phyloP scores from a whole-genome alignment of 2,329 filamentous ascomycete species.

The Apiospora aurea region DNA sequence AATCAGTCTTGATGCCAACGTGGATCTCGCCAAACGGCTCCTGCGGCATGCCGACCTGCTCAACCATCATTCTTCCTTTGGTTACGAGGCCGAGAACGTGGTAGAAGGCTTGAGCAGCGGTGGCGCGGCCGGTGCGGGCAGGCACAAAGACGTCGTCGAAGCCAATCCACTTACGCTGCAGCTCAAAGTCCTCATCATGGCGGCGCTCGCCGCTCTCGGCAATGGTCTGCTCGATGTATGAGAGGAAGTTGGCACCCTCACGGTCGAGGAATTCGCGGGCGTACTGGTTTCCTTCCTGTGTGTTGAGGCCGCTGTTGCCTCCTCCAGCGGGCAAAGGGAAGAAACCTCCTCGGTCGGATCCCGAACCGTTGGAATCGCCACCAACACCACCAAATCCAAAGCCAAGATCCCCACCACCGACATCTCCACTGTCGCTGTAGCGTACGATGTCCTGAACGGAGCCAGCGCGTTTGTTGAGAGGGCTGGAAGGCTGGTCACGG shows the following conservation, averaged over 20 bases:
- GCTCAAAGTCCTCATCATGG: constrained; percentile 40
- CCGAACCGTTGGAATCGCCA: constrained; percentile 33
- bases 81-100: constrained; percentile 76
- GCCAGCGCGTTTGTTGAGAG: constrained; percentile 45
- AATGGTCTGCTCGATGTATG: constrained; percentile 48
- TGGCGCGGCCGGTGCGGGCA: constrained; percentile 57
- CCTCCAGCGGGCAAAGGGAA: constrained; percentile 36
- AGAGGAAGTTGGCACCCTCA: constrained; percentile 55
- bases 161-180: constrained; percentile 56
- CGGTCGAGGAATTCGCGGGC: constrained; percentile 48
- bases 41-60: constrained; percentile 57
- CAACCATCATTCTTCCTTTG: constrained; percentile 67
- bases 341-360: constrained; percentile 3
- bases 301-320: neutral
- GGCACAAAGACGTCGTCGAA: constrained; percentile 77
- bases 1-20: constrained; percentile 47
- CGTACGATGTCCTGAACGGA: constrained; percentile 51
- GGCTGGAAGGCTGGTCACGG: constrained; percentile 50
- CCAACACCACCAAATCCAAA: constrained; percentile 40
- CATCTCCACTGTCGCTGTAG: constrained; percentile 52
- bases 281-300: constrained; percentile 28
- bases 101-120: constrained; percentile 78
- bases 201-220: constrained; percentile 40
- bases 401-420: constrained; percentile 44
- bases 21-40: constrained; percentile 56